Evolutionary conservation across 441 rosid genomes (phyloP).

Genomic region (Adansonia gregorii): DNA sequence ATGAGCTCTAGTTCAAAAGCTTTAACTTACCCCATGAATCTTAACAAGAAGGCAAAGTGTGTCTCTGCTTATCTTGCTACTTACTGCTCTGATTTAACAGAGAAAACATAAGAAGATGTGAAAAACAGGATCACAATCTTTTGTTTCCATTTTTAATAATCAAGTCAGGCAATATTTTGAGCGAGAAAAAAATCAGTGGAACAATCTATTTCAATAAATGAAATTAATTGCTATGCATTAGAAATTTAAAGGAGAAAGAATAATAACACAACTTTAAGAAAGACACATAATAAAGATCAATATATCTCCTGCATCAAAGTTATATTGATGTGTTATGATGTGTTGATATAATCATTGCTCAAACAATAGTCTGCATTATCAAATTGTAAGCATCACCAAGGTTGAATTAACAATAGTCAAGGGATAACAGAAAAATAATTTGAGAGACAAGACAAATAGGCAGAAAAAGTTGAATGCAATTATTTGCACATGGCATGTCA

Average conservation of each 20-base stretch:
- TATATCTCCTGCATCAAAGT: slow-evolving; percentile 62
- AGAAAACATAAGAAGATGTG: slow-evolving; percentile 8
- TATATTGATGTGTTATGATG: slow-evolving; percentile 57
- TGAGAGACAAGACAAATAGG: not conserved
- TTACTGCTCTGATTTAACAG: slow-evolving; percentile 64
- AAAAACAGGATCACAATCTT: slow-evolving; percentile 16
- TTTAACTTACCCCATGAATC: slow-evolving; percentile 62
- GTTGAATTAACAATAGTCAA: slow-evolving; percentile 17
- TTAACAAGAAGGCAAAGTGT: slow-evolving; percentile 72
- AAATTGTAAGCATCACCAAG: slow-evolving; percentile 22
- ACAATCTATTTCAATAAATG: not conserved
- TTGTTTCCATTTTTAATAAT: not conserved
- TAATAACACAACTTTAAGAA: slow-evolving; percentile 55
- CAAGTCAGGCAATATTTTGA: slow-evolving; percentile 18
- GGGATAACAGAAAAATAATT: not conserved
- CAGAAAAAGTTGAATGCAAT: slow-evolving; percentile 18
- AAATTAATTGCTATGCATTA: slow-evolving; percentile 15
- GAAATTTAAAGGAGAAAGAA: slow-evolving; percentile 23
- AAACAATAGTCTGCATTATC: slow-evolving; percentile 64
- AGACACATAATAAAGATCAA: slow-evolving; percentile 63
- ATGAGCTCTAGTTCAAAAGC: slow-evolving; percentile 38
- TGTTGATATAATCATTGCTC: slow-evolving; percentile 70
- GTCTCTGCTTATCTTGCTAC: slow-evolving; percentile 64
- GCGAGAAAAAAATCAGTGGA: slow-evolving; percentile 10
- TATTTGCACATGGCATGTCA: not conserved